These are phyloP conservation scores for Aspergillus haitiensis DNA, from an alignment of 495 filamentous ascomycete species.

Conservation along the genomic window DNA sequence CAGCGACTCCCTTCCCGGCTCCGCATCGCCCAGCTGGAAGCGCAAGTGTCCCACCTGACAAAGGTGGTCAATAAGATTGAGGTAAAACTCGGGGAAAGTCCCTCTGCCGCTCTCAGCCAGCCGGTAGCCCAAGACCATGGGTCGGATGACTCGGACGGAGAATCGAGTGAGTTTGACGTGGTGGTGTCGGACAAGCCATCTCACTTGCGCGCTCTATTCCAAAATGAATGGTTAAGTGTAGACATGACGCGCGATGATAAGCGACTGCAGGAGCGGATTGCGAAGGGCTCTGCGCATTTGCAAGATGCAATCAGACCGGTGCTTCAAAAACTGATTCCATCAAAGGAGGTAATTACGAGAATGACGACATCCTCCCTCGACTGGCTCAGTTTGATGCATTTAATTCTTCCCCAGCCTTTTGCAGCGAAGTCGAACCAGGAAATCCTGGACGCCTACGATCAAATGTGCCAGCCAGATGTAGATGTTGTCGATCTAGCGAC, in stretches of 20 bases:
- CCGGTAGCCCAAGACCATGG: not conserved
- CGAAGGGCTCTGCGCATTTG: slow-evolving; percentile 17
- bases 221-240: slow-evolving; percentile 33
- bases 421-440: slow-evolving; percentile 19
- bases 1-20: slow-evolving; percentile 26
- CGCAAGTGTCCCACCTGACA: slow-evolving; percentile 25
- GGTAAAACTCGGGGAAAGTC: slow-evolving; percentile 21
- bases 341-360: slow-evolving; percentile 20
- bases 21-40: slow-evolving; percentile 30
- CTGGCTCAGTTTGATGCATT: slow-evolving; percentile 26
- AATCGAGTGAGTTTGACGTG: slow-evolving; percentile 22
- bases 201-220: slow-evolving; percentile 31
- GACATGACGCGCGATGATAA: slow-evolving; percentile 12
- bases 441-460: slow-evolving; percentile 24
- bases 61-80: slow-evolving; percentile 23
- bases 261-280: slow-evolving; percentile 11
- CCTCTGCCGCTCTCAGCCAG: not conserved
- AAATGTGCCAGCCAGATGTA: slow-evolving; percentile 24
- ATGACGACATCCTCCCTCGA: slow-evolving; percentile 21
- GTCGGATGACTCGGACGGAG: slow-evolving; percentile 10
- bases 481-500: slow-evolving; percentile 27
- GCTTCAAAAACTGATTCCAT: slow-evolving; percentile 28
- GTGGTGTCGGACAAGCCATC: slow-evolving; percentile 23
- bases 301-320: slow-evolving; percentile 13
- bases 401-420: slow-evolving; percentile 25